Conservation (phyloP, 2,329 filamentous ascomycete genomes). For the Herpotrichia juniperi region DNA sequence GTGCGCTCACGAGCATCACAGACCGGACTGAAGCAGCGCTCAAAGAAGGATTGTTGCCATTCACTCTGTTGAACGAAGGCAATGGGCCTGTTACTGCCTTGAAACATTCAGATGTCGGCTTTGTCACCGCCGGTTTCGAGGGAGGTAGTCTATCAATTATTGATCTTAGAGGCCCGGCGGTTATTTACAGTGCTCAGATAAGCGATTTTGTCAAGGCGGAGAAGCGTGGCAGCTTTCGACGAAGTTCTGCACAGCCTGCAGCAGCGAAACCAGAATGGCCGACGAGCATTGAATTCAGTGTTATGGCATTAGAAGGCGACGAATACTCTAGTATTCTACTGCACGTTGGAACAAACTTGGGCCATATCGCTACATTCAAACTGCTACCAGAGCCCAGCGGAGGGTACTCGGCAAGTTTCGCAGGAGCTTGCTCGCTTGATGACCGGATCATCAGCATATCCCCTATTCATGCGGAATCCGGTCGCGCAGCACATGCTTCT, state of each 20-base stretch:
- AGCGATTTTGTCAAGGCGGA: slow-evolving; percentile 77
- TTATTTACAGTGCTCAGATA: slow-evolving; percentile 78
- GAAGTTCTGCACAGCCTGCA: slow-evolving; percentile 57
- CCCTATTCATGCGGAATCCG: slow-evolving; percentile 80
- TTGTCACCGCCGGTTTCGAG: slow-evolving; percentile 86
- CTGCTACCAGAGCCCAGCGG: slow-evolving; percentile 74
- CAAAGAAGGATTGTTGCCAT: slow-evolving; percentile 81
- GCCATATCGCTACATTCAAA: slow-evolving; percentile 88
- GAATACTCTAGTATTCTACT: slow-evolving; percentile 92
- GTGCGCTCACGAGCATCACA: slow-evolving; percentile 73
- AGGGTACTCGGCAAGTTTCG: slow-evolving; percentile 74
- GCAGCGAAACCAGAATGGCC: slow-evolving; percentile 70
- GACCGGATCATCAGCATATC: slow-evolving; percentile 75
- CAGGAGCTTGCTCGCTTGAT: slow-evolving; percentile 70
- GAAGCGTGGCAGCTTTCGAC: slow-evolving; percentile 74
- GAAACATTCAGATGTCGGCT: slow-evolving; percentile 90
- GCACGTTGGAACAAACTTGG: slow-evolving; percentile 86
- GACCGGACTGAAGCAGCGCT: slow-evolving; percentile 73
- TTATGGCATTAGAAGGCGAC: slow-evolving; percentile 89
- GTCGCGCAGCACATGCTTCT: slow-evolving; percentile 76
- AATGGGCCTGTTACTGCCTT: slow-evolving; percentile 80
- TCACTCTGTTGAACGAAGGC: slow-evolving; percentile 81
- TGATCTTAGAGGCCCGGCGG: slow-evolving; percentile 82
- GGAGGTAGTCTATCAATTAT: slow-evolving; percentile 80
- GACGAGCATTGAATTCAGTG: slow-evolving; percentile 85